phyloP scores from a whole-genome alignment of 2,329 filamentous ascomycete species.

The Pseudocercospora musae region DNA sequence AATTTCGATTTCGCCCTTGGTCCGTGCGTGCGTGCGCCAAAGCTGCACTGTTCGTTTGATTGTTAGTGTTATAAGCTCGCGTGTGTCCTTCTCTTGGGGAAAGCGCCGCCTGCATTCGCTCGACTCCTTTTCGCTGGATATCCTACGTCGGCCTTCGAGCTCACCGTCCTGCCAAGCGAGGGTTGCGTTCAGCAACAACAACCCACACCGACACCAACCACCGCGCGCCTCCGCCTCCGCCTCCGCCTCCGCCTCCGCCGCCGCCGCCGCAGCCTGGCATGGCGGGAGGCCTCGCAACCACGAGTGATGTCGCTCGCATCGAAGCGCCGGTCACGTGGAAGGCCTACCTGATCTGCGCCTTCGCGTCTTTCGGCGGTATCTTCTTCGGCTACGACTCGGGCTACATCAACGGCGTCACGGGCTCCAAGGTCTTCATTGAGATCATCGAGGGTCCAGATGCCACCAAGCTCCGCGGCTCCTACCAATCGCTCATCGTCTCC shows the following conservation, averaged over 20 bases:
- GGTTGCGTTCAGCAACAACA: too few species aligned
- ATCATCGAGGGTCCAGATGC: slow-evolving; percentile 47
- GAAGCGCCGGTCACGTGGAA: slow-evolving; percentile 49
- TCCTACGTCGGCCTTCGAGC: not conserved
- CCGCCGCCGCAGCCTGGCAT: too few species aligned
- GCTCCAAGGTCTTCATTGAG: slow-evolving; percentile 50
- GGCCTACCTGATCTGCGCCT: slow-evolving; percentile 43
- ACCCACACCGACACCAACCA: not conserved
- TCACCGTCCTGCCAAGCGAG: not conserved
- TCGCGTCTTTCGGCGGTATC: slow-evolving; percentile 55
- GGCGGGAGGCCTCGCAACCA: slow-evolving; percentile 36
- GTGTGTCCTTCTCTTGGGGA: too few species aligned
- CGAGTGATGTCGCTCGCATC: slow-evolving; percentile 52
- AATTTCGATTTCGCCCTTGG: too few species aligned
- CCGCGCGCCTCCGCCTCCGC: slow-evolving; percentile 9
- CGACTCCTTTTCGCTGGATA: not conserved
- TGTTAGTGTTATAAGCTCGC: too few species aligned
- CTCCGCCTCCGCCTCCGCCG: too few species aligned
- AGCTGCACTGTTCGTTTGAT: too few species aligned
- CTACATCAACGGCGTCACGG: slow-evolving; percentile 58
- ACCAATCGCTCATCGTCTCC: slow-evolving; percentile 64
- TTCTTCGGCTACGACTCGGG: slow-evolving; percentile 79
- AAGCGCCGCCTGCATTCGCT: not conserved
- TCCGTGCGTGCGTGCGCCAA: not conserved
- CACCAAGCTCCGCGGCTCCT: slow-evolving; percentile 29